Conservation (phyloP, 2,329 filamentous ascomycete genomes). For the Aspergillus sclerotialis region DNA sequence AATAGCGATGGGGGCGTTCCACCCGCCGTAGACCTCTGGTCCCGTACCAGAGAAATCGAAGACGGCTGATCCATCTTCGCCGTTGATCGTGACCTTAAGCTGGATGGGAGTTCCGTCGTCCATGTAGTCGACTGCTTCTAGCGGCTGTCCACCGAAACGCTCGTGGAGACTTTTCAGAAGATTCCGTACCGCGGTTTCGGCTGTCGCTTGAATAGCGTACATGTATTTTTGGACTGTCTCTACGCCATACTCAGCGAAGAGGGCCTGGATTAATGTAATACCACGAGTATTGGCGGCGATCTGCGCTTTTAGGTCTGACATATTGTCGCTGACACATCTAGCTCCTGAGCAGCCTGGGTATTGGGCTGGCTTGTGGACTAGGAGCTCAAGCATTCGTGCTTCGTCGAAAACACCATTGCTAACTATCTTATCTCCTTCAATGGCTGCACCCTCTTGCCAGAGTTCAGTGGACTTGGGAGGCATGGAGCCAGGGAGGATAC, state of each 20-base stretch:
- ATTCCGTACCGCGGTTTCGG: slow-evolving; percentile 66
- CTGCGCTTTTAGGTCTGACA: slow-evolving; percentile 81
- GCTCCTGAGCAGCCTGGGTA: slow-evolving; percentile 73
- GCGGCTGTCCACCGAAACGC: slow-evolving; percentile 62
- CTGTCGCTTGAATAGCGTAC: slow-evolving; percentile 73
- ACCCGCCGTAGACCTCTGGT: slow-evolving; percentile 70
- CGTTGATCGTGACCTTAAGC: slow-evolving; percentile 68
- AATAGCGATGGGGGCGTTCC: slow-evolving; percentile 74
- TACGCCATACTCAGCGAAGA: slow-evolving; percentile 73
- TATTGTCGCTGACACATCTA: slow-evolving; percentile 70
- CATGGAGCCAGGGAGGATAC: slow-evolving; percentile 77
- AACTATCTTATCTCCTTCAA: slow-evolving; percentile 56
- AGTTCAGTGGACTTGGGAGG: slow-evolving; percentile 50
- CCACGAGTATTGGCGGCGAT: slow-evolving; percentile 83
- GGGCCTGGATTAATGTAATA: slow-evolving; percentile 64
- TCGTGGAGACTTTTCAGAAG: slow-evolving; percentile 66
- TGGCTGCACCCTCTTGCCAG: slow-evolving; percentile 42
- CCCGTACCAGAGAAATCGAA: slow-evolving; percentile 77
- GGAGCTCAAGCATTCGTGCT: slow-evolving; percentile 61
- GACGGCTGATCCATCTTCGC: slow-evolving; percentile 64
- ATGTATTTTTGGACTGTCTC: slow-evolving; percentile 77
- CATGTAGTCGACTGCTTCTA: slow-evolving; percentile 75
- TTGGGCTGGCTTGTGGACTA: slow-evolving; percentile 66
- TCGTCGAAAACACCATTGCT: slow-evolving; percentile 73
- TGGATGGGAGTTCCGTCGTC: slow-evolving; percentile 76